Evolutionary conservation across 176 grass and related monocot species (phyloP), one percentile per base, ranked within the genome.

Genomic region (Pharus latifolius): DNA sequence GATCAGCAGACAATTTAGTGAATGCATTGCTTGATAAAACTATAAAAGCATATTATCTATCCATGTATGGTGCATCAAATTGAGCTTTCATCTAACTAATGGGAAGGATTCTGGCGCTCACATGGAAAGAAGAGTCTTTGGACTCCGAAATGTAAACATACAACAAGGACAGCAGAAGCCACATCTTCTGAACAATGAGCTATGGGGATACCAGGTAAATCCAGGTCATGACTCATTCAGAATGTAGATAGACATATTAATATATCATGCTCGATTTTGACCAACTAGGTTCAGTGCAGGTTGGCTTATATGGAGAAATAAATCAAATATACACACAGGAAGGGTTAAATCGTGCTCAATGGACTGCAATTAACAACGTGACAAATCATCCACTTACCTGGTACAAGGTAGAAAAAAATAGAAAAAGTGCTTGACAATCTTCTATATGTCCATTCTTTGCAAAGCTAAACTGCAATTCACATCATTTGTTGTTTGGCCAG

Each of bases 191-290:
- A 85, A 86, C 45, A 66, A 83, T 34, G 24, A 88, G 49, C 41
- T 45, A 62, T 93, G 90, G 94, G 75, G 67, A 54, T 93, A 98
- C 40, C 80, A 90, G 73, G 93, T 97, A 92, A 71, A 29, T 49
- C 45, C 37, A 72, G 62, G 59, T 65, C 16, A 78, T n/a, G n/a
- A 63, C 2, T 45, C 13, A 28, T 45, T 61, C 47, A 27, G 7
- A 60, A 27, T 68, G 12, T 47, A 59, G 35, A 43, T n/a, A 23
- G 25, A 48, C 9, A 45, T 28, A 15, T 11, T 0, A 18, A 67
- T 54, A 52, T 24, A 32, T 14, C 35, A 25, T 49, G 15, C 10
- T 46, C 16, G 2, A 47, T 65, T n/a, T 30, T 67, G 35, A 56
- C 20, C 34, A 72, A 32, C 32, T 3, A 81, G 1, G 66, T 56